Evolutionary conservation across 2,329 filamentous ascomycete genomes (phyloP).

Genomic region (Neofusicoccum ribis): DNA sequence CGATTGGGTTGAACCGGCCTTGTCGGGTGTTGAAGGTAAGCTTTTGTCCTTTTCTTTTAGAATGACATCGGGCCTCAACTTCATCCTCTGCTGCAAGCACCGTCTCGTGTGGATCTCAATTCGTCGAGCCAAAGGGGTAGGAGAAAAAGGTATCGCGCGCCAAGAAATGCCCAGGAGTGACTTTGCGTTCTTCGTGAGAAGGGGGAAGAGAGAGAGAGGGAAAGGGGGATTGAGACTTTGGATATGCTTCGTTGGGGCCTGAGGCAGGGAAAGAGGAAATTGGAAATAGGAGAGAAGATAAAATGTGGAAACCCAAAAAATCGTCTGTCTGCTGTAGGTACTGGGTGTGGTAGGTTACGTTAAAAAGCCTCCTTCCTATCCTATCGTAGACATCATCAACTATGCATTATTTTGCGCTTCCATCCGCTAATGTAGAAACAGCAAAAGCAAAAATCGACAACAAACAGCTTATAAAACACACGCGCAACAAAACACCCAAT

Average conservation of each 20-base stretch:
- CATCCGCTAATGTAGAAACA: slow-evolving; percentile 9
- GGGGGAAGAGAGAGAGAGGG: not conserved
- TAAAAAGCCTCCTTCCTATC: slow-evolving; percentile 17
- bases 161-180: not conserved
- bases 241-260: not conserved
- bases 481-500: slow-evolving; percentile 10
- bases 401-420: not conserved
- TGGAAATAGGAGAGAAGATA: not conserved
- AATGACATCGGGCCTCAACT: too few relatives aligned
- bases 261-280: not conserved
- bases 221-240: not conserved
- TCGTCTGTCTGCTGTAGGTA: slow-evolving; percentile 13
- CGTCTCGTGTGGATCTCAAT: not conserved
- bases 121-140: not conserved
- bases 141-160: slow-evolving; percentile 5
- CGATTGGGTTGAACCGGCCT: too few relatives aligned
- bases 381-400: slow-evolving; percentile 18
- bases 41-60: not conserved
- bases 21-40: too few relatives aligned
- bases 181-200: not conserved
- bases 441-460: not conserved
- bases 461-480: not conserved
- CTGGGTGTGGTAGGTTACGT: slow-evolving; percentile 13
- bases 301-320: not conserved
- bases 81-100: too few relatives aligned